Base-by-base conservation (phyloP, 176 grass and related monocot species). In the Ampelocalamus luodianensis region DNA sequence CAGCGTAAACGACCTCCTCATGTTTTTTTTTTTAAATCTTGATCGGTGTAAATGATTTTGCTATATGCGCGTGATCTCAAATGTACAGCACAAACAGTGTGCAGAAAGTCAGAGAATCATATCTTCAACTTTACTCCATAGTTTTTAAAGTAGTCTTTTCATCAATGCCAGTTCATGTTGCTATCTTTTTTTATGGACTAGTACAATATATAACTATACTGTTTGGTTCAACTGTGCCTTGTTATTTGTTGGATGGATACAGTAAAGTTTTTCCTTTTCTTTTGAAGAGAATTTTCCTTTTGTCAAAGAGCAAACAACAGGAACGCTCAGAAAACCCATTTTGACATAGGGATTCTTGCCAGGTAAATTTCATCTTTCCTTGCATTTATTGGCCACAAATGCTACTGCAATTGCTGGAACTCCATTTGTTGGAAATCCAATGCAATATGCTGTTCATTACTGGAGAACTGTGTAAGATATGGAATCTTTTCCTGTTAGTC, bases 341-440 rank as follows among this genome's bases (percentile, higher is more conserved):
- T 75, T 58, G 70, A 81, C 60, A 60, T n/a, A 13, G 46, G 58
- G 24, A 73, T 74, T 39, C 26, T 56, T 16, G 69, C n/a, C 46
- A 51, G 76, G 55, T 59, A 59, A 59, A 10, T 23, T 4, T 22
- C 48, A 23, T 68, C 61, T 56, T 29, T 1, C 48, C 6, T 68
- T 11, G 54, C 55, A 72, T 89, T 85, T 68, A 75, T 17, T 51
- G 62, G 61, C 16, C 59, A 37, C 13, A 37, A 58, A 72, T 71
- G 56, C 87, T 36, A 63, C 24, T 8, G 72, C 23, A 32, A 51
- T 53, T 36, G 88, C 56, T 77, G 50, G 51, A 74, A 63, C 82
- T 27, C 72, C 65, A 71, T n/a, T n/a, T n/a, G 88, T 65, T 77
- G 50, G 51, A 74, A 63, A 86, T 27, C 72, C 65, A 71, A 65